Conservation (phyloP, 768 basidiomycete species). For the Russula ochroleuca region DNA sequence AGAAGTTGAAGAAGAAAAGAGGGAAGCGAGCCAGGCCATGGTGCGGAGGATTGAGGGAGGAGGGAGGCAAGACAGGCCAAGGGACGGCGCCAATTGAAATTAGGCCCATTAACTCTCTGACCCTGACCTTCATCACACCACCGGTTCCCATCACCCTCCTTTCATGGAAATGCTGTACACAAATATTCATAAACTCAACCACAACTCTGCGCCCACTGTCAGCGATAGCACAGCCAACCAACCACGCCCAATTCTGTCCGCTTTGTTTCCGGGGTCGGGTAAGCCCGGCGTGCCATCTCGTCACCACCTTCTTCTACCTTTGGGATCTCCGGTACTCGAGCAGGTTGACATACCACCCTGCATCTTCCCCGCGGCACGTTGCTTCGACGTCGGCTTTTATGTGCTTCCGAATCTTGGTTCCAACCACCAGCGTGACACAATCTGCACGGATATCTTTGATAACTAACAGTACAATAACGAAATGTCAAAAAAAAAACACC, state of each 20-base stretch:
- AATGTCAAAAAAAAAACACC: not conserved
- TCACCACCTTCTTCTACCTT: not conserved
- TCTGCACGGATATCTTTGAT: no score
- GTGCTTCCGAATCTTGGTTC: not conserved
- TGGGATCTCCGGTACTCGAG: not conserved
- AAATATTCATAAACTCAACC: not conserved
- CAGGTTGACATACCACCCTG: not conserved
- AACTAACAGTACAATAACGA: not conserved
- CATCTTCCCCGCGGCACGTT: not conserved
- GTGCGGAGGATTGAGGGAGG: conserved; percentile 11
- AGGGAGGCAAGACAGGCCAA: not conserved
- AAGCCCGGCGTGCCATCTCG: not conserved
- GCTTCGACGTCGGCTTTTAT: not conserved
- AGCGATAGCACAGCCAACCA: not conserved
- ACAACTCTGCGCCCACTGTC: not conserved
- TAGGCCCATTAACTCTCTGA: not conserved
- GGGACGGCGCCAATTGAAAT: not conserved
- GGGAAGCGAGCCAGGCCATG: conserved; percentile 72
- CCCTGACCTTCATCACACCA: no score
- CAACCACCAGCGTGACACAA: not conserved
- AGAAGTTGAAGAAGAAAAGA: conserved; percentile 51
- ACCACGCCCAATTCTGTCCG: not conserved
- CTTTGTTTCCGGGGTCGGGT: not conserved
- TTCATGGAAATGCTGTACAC: not conserved
- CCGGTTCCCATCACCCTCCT: not conserved